Evolutionary conservation across 805 yeast genomes (phyloP), one percentile per base, ranked within the genome.

Genomic region (Saccharomycopsis selenospora): DNA sequence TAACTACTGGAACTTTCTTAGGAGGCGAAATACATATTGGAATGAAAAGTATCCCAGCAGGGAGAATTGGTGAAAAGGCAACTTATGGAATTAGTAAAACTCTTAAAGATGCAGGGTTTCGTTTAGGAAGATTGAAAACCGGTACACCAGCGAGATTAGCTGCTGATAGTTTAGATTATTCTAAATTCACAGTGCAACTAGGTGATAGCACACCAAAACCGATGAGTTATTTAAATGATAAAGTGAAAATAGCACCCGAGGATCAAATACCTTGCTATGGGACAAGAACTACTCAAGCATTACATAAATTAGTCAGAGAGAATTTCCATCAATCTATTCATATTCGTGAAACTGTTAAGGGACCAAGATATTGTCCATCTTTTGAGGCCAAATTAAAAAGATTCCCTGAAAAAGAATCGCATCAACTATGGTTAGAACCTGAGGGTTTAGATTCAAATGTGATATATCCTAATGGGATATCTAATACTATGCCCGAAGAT

Each of bases 331-430:
- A 85, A 58, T 81, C 96, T 3, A 78, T 93, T 4, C 99, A 93
- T 63, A 91, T 93, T 27, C 68, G 90, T 51, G 98, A 93, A 65
- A 84, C 95, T 0, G 95, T 91, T 4, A 86, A 86, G 57, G 99
- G 99, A 0, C 99, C 99, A 2, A 68, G 99, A 25, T 93, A 93
- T 63, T 93, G 99, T 65, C 99, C 99, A 0, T 91, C 98, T 0
- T 79, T 93, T 45, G 99, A 93, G 63, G 80, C 95, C 4, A 93
- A 93, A 61, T 71, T 93, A 25, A 75, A 85, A 36, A 75, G 88
- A 55, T 93, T 93, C 61, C 71, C 86, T 2, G 85, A 85, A 42
- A 90, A 85, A 59, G 67, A 72, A 3, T 68, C 79, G 0, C 99
- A 93, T 62, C 74, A 82, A 49, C 79, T 93, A 3, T 93, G 99